A percentile compares a stretch with the other conserved stretches of the same genome.
These are phyloP conservation scores for Penicillium sclerotigenum DNA, from an alignment of 2,329 filamentous ascomycete species.

Conservation along the genomic window DNA sequence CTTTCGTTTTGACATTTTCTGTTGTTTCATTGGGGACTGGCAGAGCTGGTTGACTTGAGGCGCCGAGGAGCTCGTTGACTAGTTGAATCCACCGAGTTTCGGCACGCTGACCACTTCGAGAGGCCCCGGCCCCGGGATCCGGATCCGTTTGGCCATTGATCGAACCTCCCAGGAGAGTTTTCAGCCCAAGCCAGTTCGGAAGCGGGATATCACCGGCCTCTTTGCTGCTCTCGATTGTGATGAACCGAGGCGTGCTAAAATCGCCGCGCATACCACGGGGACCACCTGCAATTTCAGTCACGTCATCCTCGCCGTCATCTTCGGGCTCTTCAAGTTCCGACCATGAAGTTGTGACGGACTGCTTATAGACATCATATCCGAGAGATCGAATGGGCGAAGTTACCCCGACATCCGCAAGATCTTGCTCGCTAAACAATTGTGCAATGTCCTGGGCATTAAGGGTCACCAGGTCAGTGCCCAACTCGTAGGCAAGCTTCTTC, in stretches of 20 bases:
- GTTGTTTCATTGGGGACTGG: conserved; percentile 4
- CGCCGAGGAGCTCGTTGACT: conserved; percentile 35
- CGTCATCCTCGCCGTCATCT: conserved; percentile 47
- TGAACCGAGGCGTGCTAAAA: conserved; percentile 28
- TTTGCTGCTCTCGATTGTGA: conserved; percentile 34
- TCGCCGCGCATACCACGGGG: conserved; percentile 22
- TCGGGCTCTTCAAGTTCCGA: conserved; percentile 46
- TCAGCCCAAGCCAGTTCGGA: conserved; percentile 32
- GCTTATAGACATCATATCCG: conserved; percentile 55
- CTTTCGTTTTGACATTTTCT: conserved; percentile 9
- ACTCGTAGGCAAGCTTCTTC: conserved; percentile 58
- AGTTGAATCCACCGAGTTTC: conserved; percentile 37
- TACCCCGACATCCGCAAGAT: conserved; percentile 33
- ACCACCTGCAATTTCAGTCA: conserved; percentile 16
- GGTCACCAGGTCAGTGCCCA: conserved; percentile 46
- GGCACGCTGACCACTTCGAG: conserved; percentile 20
- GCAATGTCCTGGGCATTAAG: conserved; percentile 48
- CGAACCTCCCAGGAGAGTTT: conserved; percentile 31
- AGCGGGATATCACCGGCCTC: conserved; percentile 34
- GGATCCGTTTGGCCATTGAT: conserved; percentile 29
- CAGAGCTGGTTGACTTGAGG: conserved; percentile 16
- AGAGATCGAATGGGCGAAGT: conserved; percentile 43
- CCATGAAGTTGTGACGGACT: conserved; percentile 28
- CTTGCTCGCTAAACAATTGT: conserved; percentile 44
- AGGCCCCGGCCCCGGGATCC: conserved; percentile 15